Base-by-base conservation (phyloP, 805 yeast species). In the Candida corydali region DNA sequence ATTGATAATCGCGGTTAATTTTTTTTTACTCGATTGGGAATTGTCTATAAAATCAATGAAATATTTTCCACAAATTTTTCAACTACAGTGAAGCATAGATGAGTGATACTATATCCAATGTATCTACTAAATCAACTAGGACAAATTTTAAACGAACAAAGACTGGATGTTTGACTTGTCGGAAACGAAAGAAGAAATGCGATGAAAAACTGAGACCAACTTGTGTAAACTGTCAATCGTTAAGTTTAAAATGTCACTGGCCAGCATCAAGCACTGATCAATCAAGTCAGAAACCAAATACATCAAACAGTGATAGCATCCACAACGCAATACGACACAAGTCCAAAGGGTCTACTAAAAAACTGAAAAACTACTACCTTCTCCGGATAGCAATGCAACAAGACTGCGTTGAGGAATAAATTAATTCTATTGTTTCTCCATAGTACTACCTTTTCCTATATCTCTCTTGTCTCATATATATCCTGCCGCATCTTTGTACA, bases 371-470 rank as follows among this genome's bases (percentile, higher is more conserved):
- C 34, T 45, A 45, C 36, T 44, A 55, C 28, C 40, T 63, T 17
- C 51, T 54, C 18, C 44, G 59, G 25, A 63, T 63, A 28, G 68
- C 68, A 19, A 51, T 63, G 57, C 70, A 63, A 45, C 62, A 63
- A 49, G 66, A 63, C 38, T 54, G 57, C 38, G 65, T 60, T 17
- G 58, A 54, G 18, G 54, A 30, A 2, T n/a, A n/a, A n/a, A n/a
- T n/a, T n/a, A n/a, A n/a, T n/a, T n/a, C n/a, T n/a, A n/a, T n/a
- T n/a, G n/a, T n/a, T n/a, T n/a, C n/a, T n/a, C n/a, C n/a, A n/a
- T n/a, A n/a, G n/a, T n/a, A n/a, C n/a, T n/a, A n/a, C n/a, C n/a
- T n/a, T n/a, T n/a, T n/a, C n/a, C n/a, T n/a, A n/a, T n/a, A n/a
- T n/a, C n/a, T n/a, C n/a, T n/a, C n/a, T n/a, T n/a, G n/a, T n/a